These are phyloP conservation scores for Geranomyces variabilis DNA, from an alignment of 192 early-diverging fungal genomes.

Conservation along the genomic window DNA sequence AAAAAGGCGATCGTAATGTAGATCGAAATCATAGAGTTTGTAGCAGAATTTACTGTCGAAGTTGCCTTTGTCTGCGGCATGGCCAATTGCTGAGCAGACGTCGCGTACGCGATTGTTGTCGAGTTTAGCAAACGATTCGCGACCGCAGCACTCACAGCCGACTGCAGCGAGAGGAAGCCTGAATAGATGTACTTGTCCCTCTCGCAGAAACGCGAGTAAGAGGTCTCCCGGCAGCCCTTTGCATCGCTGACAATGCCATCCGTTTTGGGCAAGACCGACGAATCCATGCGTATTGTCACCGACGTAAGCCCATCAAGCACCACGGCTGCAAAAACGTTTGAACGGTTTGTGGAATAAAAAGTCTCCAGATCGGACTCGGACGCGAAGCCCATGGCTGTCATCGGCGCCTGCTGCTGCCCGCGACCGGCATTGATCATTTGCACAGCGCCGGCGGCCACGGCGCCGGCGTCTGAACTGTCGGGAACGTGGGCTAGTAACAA, in stretches of 20 bases:
- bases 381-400: background rate
- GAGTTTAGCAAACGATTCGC: background rate
- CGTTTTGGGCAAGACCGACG: background rate
- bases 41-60: background rate
- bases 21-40: background rate
- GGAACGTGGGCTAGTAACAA: too few species aligned
- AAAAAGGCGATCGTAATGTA: background rate
- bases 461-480: too few species aligned
- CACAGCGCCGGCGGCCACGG: too few species aligned
- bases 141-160: background rate
- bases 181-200: background rate
- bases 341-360: background rate
- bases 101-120: background rate
- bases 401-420: background rate
- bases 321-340: background rate
- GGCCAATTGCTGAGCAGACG: background rate
- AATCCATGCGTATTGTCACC: background rate
- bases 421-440: too few species aligned
- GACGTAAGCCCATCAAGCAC: background rate
- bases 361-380: background rate
- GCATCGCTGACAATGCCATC: too few species aligned
- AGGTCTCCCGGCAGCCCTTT: too few species aligned
- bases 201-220: too few species aligned
- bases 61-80: background rate
- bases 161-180: conserved; percentile 4